These are phyloP conservation scores for Lunasporangiospora selenospora DNA, from an alignment of 192 early-diverging fungal species.

Conservation along the genomic window DNA sequence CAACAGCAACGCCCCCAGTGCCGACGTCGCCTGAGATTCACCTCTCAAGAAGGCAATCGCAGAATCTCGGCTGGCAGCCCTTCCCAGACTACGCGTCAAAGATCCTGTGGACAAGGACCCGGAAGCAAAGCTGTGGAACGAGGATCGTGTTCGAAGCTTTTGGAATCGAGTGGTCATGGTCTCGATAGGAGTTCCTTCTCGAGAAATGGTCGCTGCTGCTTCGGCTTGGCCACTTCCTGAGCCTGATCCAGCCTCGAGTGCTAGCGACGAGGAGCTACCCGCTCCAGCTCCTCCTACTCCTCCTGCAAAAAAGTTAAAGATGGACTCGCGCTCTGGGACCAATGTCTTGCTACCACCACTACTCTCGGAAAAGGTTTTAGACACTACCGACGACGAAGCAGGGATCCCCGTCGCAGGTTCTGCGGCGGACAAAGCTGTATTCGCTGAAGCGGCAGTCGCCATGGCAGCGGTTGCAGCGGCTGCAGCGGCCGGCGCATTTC, in stretches of 20 bases:
- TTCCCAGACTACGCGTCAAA: slow-evolving; percentile 19
- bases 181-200: not conserved
- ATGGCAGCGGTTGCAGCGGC: no score
- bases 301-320: no score
- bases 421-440: no score
- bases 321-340: no score
- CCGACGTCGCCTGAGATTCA: slow-evolving; percentile 15
- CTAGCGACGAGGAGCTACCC: not conserved
- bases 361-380: no score
- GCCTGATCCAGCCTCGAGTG: not conserved
- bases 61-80: slow-evolving; percentile 24
- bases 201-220: not conserved
- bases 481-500: not conserved
- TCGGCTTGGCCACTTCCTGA: slow-evolving; percentile 3
- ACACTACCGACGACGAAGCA: no score
- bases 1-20: slow-evolving; percentile 18
- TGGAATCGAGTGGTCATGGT: not conserved
- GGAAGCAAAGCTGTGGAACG: slow-evolving; percentile 11
- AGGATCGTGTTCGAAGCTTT: slow-evolving; percentile 4
- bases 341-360: no score
- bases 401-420: no score
- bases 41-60: slow-evolving; percentile 31
- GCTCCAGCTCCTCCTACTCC: no score
- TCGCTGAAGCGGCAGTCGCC: no score
- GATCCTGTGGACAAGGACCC: slow-evolving; percentile 7